Evolutionary conservation across 768 basidiomycete species (phyloP), one percentile per base, ranked within the genome.

Genomic region (Psilocybe cubensis): DNA sequence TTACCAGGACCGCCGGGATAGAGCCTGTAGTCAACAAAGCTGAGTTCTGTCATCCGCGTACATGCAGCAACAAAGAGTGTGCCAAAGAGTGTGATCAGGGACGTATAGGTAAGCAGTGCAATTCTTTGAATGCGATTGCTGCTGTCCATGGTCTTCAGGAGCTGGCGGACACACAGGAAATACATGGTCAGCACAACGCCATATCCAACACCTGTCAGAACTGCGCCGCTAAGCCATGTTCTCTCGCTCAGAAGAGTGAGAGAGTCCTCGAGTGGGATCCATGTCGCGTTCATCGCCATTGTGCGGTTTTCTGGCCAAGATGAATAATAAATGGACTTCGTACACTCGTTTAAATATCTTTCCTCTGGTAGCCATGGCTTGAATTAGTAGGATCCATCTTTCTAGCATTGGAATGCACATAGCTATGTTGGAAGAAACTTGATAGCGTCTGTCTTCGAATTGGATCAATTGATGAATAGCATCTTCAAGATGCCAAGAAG

Each of bases 151-250:
- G 45, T 25, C 23, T 41, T 48, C 28, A 54, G 5, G 10, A 59
- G 29, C 38, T 54, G 58, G 28, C 25, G 52, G 40, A 59, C 29
- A 29, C 52, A 59, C 12, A 59, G n/a, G 20, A 47, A 35, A 27
- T 44, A 59, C 4, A 59, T 31, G 35, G 58, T 54, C 8, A 59
- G 5, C 27, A 50, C 58, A 10, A 43, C 41, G 9, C 58, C 58
- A 50, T 59, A 59, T 17, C 45, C 58, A 29, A 59, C 47, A 9
- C 45, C 58, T 8, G 53, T 45, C 24, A 59, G 35, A 27, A 59
- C 50, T n/a, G 52, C 52, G 18, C 58, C 58, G 33, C 9, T 24
- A 17, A 59, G 47, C 50, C 50, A 57, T 31, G 56, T 45, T 21
- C 54, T 10, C 33, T 50, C 49, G 23, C 49, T 50, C 49, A 50